A percentile compares a stretch with the other conserved stretches of the same genome.
phyloP scores from a whole-genome alignment of 441 rosid genomes.

The Corymbia calophylla region DNA sequence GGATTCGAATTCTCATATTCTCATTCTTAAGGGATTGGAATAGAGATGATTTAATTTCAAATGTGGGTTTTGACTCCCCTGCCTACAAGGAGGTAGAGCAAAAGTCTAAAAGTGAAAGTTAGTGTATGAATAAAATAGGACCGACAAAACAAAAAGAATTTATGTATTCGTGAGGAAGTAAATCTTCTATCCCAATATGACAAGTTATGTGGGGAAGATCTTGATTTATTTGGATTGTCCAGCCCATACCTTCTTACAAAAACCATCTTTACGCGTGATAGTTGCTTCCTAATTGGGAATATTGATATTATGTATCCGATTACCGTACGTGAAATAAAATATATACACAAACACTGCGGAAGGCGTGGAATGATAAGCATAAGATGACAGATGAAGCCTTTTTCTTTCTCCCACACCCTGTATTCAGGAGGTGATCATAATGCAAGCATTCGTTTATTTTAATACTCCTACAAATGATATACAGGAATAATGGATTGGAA shows the following conservation, averaged over 20 bases:
- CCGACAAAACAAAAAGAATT: too few species aligned
- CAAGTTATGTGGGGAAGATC: not conserved
- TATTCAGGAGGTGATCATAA: not conserved
- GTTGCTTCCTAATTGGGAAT: too few species aligned
- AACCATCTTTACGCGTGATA: not conserved
- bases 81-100: too few species aligned
- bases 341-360: not conserved
- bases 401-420: not conserved
- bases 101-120: too few species aligned
- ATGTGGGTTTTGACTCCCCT: too few species aligned
- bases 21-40: too few species aligned
- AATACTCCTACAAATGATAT: not conserved
- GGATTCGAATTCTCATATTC: too few species aligned
- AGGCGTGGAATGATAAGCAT: not conserved
- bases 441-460: not conserved
- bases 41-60: too few species aligned
- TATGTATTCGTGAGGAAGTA: not conserved
- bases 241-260: not conserved
- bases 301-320: too few species aligned
- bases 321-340: too few species aligned
- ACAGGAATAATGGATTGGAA: not conserved
- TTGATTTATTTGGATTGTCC: not conserved
- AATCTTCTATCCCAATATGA: not conserved
- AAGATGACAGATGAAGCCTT: not conserved
- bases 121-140: too few species aligned